Percentiles rank a stretch among this genome's conserved stretches.
phyloP scores from a whole-genome alignment of 2,329 filamentous ascomycete genomes.

The Fusarium sp. region DNA sequence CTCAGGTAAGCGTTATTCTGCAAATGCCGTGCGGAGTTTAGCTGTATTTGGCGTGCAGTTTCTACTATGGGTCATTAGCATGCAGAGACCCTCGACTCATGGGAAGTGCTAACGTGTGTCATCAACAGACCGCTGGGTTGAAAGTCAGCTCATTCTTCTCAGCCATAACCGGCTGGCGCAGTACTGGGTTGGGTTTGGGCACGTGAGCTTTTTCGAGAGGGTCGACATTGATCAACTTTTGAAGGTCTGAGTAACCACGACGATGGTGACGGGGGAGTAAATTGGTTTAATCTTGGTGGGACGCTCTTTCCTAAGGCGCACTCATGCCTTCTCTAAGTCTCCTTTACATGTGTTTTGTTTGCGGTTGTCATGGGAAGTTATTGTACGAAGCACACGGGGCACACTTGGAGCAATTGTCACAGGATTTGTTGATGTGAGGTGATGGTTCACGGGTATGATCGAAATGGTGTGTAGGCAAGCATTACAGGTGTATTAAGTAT shows the following conservation, averaged over 20 bases:
- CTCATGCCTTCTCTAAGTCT: background rate
- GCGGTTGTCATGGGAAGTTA: too few relatives aligned
- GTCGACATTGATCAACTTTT: slow-evolving; percentile 72
- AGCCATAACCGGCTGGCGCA: slow-evolving; percentile 85
- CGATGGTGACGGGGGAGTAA: background rate
- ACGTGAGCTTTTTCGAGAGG: slow-evolving; percentile 74
- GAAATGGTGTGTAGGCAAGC: too few relatives aligned
- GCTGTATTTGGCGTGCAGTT: too few relatives aligned
- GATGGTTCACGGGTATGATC: too few relatives aligned
- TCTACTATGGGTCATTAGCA: too few relatives aligned
- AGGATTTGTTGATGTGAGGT: too few relatives aligned
- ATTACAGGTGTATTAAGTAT: too few relatives aligned
- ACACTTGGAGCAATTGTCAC: too few relatives aligned
- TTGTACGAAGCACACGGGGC: too few relatives aligned
- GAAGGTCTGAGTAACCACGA: slow-evolving; percentile 18
- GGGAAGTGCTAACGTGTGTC: background rate
- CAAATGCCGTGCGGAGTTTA: too few relatives aligned
- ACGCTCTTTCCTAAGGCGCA: background rate
- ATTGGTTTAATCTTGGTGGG: background rate
- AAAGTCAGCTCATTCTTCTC: slow-evolving; percentile 83
- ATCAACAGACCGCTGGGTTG: slow-evolving; percentile 78
- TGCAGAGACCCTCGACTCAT: too few relatives aligned
- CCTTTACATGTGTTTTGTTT: too few relatives aligned
- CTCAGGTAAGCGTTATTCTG: slow-evolving; percentile 68
- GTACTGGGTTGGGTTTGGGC: slow-evolving; percentile 79